phyloP scores from a whole-genome alignment of 768 basidiomycete species.

The Strobilomyces confusus region DNA sequence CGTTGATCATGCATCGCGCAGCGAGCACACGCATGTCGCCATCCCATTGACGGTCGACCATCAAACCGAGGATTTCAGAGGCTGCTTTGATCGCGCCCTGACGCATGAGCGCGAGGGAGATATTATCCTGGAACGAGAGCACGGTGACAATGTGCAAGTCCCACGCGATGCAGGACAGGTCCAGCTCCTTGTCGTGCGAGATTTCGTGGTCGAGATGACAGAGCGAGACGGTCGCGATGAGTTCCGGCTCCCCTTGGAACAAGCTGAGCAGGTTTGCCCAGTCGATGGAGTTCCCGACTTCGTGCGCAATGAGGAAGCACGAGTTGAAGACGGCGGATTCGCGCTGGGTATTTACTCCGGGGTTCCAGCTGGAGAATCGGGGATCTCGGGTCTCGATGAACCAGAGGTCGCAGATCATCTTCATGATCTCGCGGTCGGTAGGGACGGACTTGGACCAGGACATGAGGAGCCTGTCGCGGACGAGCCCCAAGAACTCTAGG shows the following conservation, averaged over 20 bases:
- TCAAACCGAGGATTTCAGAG: conserved; percentile 19
- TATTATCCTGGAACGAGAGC: conserved; percentile 16
- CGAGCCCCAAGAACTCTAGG: conserved; percentile 25
- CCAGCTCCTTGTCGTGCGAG: conserved; percentile 9
- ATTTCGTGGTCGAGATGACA: conserved; percentile 26
- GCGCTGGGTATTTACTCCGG: conserved; percentile 14
- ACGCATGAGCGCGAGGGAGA: conserved; percentile 18
- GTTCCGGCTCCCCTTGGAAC: conserved; percentile 18
- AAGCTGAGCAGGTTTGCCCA: conserved; percentile 22
- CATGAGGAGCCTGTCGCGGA: conserved; percentile 23
- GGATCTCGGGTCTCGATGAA: conserved; percentile 24
- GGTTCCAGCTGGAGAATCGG: conserved; percentile 22
- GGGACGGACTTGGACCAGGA: conserved; percentile 25
- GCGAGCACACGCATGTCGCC: conserved; percentile 12
- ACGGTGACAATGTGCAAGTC: conserved; percentile 27
- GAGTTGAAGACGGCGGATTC: conserved; percentile 29
- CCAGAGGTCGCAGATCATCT: conserved; percentile 28
- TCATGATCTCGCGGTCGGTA: conserved; percentile 25
- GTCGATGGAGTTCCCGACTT: conserved; percentile 15
- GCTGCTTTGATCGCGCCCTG: conserved; percentile 24
- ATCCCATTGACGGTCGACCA: conserved; percentile 16
- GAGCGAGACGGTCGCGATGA: conserved; percentile 19
- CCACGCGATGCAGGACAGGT: conserved; percentile 27
- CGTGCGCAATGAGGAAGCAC: conserved; percentile 26
- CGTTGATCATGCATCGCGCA: conserved; percentile 21